phyloP scores from a whole-genome alignment of 805 yeast genomes.

The Debaryomyces tyrocola region DNA sequence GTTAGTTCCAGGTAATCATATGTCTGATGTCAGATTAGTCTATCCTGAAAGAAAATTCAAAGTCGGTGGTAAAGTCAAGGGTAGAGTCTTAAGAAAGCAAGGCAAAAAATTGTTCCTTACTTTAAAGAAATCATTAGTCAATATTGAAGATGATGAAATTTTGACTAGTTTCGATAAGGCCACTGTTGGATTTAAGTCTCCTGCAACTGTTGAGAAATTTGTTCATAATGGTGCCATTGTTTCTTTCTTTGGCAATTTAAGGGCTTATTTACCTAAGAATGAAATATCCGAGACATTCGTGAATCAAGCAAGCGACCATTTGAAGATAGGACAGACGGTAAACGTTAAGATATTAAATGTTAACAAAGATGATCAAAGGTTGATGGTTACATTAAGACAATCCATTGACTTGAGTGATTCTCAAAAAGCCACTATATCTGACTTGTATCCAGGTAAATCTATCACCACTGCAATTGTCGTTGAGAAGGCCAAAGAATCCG shows the following conservation, averaged over 20 bases:
- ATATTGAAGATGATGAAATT: conserved; percentile 56
- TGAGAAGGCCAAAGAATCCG: conserved; percentile 74
- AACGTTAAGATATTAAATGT: conserved; percentile 61
- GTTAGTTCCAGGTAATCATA: conserved; percentile 68
- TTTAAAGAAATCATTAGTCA: conserved; percentile 80
- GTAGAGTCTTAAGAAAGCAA: conserved; percentile 60
- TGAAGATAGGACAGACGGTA: conserved; percentile 83
- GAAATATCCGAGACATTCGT: conserved; percentile 92
- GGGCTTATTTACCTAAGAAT: conserved; percentile 79
- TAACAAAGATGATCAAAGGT: conserved; percentile 50
- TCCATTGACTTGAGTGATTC: conserved; percentile 51
- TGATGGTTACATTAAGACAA: conserved; percentile 74
- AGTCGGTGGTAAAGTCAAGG: conserved; percentile 77
- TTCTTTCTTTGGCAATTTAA: conserved; percentile 74
- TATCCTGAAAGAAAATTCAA: conserved; percentile 93
- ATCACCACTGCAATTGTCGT: conserved; percentile 59
- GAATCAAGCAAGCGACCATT: conserved; percentile 70
- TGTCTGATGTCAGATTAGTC: conserved; percentile 79
- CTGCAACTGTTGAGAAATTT: conserved; percentile 73
- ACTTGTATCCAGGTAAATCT: conserved; percentile 60
- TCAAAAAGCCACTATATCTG: conserved; percentile 46
- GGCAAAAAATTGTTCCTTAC: conserved; percentile 60
- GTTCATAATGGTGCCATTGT: conserved; percentile 79
- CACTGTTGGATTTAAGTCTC: conserved; percentile 49
- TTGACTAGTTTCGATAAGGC: conserved; percentile 40